Base-by-base conservation (phyloP, 352 stramenopile species). In the Phytophthora vignae region DNA sequence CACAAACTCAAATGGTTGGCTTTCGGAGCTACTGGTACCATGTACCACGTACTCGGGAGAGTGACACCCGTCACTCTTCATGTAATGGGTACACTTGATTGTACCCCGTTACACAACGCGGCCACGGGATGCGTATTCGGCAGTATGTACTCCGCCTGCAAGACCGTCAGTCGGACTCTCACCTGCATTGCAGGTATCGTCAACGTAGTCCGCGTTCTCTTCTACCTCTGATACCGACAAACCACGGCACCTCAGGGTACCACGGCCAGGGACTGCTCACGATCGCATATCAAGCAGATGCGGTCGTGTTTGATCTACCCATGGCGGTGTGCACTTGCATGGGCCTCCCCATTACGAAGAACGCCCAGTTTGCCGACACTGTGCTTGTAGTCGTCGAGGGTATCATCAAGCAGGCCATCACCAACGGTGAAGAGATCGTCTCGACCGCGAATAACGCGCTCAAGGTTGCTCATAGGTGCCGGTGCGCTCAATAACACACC, bases 301-400 rank as follows among this genome's bases (percentile, higher is more conserved):
- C 90, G 10, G 82, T 78, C 0, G 31, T 87, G 1, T 70, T 74
- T 27, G 84, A 91, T 56, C 42, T 90, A 17, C 84, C 84, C 0
- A 59, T 83, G 7, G 84, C 78, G 1, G 78, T 89, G n/a, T 69
- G 74, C 17, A 80, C 73, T 31, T 90, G 84, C 36, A 48, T 88
- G 9, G 78, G 78, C 2, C n/a, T 89, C 8, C 69, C 78, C 1
- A 59, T 74, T 1, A 73, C 78, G 1, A 52, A 17, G 7, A 72
- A 64, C 12, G n/a, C 53, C 11, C 22, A 57, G 27, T 76, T 64
- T 54, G 29, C 29, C 3, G 63, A 33, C 12, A 19, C 55, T 2
- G 31, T 72, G n/a, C 40, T 72, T 7, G 53, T 69, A n/a, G 56
- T 76, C 14, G 63, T 71, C 3, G 55, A 71, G 19, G 64, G 22